Evolutionary conservation across 768 basidiomycete species (phyloP), one percentile per base, ranked within the genome.

Genomic region (Leucocoprinus birnbaumii): DNA sequence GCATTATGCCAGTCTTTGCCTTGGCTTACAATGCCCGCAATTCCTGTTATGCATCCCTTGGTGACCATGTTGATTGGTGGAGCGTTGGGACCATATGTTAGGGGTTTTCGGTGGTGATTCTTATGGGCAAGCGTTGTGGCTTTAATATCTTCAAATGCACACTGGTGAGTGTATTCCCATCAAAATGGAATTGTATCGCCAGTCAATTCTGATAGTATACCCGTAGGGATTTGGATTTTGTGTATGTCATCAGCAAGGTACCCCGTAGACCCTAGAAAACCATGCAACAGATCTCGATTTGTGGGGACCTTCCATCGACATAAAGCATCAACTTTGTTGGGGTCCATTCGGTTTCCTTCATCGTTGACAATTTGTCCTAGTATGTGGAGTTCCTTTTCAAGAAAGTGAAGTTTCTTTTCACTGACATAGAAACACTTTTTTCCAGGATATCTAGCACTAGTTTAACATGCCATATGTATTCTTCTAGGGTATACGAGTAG

Each of bases 261-360:
- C 2, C 58, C 44, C 2, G 51, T 51, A 10, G 46, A 43, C 0
- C 58, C 58, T 1, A 59, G 38, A 31, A 59, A 59, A 0, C 58
- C 54, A 1, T 31, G 22, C 18, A 59, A 38, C 2, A 59, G 34
- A 7, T 68, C 67, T 1, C 50, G 31, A 26, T 58, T 60, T 2
- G 56, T 60, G 4, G 57, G 43, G 65, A 50, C 35, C 66, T 58
- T 31, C 66, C 65, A 38, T 60, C 64, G 66, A 1, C 59, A 1
- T 0, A 74, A 61, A 0, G 55, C 22, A 26, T 76, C 53, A 3
- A 60, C 56, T 65, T 77, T 78, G 25, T 69, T 50, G 0, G 72
- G 73, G 34, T 77, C 72, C 72, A 77, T 76, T 0, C 27, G 43
- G 8, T 77, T 74, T 0, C 74, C 71, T 0, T 65, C 9, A 3